Percentiles rank a stretch among this genome's conserved stretches.
These are phyloP conservation scores for Daldinia vernicosa DNA, from an alignment of 495 filamentous ascomycete species.

Conservation along the genomic window DNA sequence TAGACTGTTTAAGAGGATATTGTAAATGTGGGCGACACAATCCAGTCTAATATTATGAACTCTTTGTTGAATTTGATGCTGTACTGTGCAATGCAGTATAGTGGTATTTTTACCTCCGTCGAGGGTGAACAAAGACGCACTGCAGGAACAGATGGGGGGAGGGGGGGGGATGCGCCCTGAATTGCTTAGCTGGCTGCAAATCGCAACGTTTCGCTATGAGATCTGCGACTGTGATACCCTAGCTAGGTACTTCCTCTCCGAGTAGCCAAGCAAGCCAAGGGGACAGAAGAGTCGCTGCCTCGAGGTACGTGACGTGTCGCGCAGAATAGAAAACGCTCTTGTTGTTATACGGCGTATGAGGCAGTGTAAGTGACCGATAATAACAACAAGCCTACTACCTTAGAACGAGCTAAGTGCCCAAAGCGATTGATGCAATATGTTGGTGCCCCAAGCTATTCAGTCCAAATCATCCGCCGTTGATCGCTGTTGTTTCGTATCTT, in stretches of 20 bases:
- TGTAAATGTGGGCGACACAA: slow-evolving; percentile 5
- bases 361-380: slow-evolving; percentile 32
- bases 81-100: background rate
- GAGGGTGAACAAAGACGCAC: background rate
- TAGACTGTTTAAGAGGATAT: background rate
- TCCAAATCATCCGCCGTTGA: slow-evolving; percentile 5
- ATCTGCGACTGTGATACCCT: slow-evolving; percentile 43
- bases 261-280: slow-evolving; percentile 19
- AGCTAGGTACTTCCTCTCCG: slow-evolving; percentile 28
- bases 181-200: slow-evolving; percentile 19
- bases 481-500: slow-evolving; percentile 39
- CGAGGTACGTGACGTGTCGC: slow-evolving; percentile 39
- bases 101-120: slow-evolving; percentile 10
- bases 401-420: slow-evolving; percentile 5
- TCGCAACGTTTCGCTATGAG: slow-evolving; percentile 30
- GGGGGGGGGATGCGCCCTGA: background rate
- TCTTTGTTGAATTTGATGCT: slow-evolving; percentile 9
- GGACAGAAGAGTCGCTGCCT: slow-evolving; percentile 17
- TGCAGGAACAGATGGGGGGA: background rate
- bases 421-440: slow-evolving; percentile 15
- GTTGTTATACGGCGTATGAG: slow-evolving; percentile 28
- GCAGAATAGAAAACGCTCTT: slow-evolving; percentile 14
- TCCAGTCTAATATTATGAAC: slow-evolving; percentile 12
- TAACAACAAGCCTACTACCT: slow-evolving; percentile 18
- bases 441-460: slow-evolving; percentile 5